Percentiles rank a stretch among this genome's conserved stretches.
Evolutionary conservation across 768 basidiomycete genomes (phyloP).

Genomic region (Gloeophyllum trabeum): DNA sequence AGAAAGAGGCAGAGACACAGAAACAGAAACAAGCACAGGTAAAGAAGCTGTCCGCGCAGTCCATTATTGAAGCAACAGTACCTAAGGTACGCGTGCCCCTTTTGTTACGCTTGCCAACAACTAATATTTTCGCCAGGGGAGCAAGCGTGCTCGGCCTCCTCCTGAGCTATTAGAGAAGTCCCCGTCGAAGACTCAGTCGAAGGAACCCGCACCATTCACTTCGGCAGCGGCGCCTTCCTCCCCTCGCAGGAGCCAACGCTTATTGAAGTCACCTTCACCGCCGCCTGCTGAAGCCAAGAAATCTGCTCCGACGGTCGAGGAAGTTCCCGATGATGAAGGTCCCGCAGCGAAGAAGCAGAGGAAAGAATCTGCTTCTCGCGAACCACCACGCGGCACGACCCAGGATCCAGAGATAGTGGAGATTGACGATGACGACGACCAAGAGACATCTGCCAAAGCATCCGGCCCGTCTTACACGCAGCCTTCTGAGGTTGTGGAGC

Average conservation of each 20-base stretch:
- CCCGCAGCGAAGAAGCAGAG: slow-evolving; percentile 37
- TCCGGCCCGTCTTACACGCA: slow-evolving; percentile 10
- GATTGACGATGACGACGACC: slow-evolving; percentile 23
- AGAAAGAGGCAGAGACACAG: slow-evolving; percentile 21
- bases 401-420: slow-evolving; percentile 4
- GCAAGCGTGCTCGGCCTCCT: slow-evolving; percentile 70
- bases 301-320: slow-evolving; percentile 16
- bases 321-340: slow-evolving; percentile 26
- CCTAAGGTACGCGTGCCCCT: slow-evolving; percentile 41
- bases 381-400: too few species aligned
- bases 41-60: slow-evolving; percentile 38
- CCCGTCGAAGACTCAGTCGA: slow-evolving; percentile 8
- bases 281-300: slow-evolving; percentile 9
- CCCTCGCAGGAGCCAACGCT: slow-evolving; percentile 7
- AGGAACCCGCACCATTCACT: slow-evolving; percentile 2
- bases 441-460: slow-evolving; percentile 15
- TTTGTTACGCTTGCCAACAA: slow-evolving; percentile 4
- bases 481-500: slow-evolving; percentile 31
- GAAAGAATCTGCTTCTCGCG: too few species aligned
- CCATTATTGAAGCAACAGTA: slow-evolving; percentile 67
- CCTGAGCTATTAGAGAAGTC: slow-evolving; percentile 35
- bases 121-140: slow-evolving; percentile 38
- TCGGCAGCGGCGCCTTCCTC: background rate
- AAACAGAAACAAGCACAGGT: slow-evolving; percentile 8
- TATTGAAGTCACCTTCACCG: background rate